These are phyloP conservation scores for Mrakiaceae sp. DNA, from an alignment of 1,284 basidiomycete species.

Conservation along the genomic window DNA sequence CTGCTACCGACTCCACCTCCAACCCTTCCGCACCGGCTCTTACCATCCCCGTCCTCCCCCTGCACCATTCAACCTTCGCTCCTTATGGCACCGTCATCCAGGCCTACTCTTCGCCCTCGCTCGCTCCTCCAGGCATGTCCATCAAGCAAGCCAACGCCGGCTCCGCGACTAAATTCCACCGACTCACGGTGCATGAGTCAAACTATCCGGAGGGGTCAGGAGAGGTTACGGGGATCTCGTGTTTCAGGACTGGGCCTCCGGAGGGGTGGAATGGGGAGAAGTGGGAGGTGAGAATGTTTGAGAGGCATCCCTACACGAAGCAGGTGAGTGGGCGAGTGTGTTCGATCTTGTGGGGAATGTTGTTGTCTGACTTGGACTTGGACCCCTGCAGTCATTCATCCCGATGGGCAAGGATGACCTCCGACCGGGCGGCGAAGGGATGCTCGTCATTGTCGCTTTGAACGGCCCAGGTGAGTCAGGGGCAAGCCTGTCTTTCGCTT, in stretches of 20 bases:
- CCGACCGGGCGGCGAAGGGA: conserved; percentile 9
- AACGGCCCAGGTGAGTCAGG: conserved; percentile 43
- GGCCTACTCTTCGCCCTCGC: conserved; percentile 40
- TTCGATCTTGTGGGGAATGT: not conserved
- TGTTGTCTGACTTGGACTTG: not conserved
- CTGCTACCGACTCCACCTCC: not conserved
- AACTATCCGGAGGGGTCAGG: conserved; percentile 48
- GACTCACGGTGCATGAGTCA: conserved; percentile 54
- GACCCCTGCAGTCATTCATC: conserved; percentile 53
- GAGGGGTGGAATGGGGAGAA: conserved; percentile 22
- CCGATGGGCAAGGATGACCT: conserved; percentile 54
- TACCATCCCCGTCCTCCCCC: conserved; percentile 53
- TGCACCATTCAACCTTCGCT: conserved; percentile 72
- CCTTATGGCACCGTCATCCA: conserved; percentile 81
- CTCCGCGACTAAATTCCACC: conserved; percentile 80
- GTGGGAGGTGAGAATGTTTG: conserved; percentile 34
- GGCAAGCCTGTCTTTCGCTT: not conserved
- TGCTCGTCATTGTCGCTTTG: conserved; percentile 66
- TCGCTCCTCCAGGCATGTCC: conserved; percentile 42
- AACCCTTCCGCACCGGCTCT: conserved; percentile 21
- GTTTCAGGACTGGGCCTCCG: conserved; percentile 53
- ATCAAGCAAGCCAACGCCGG: conserved; percentile 75
- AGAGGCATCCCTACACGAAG: conserved; percentile 45
- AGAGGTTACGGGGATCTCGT: conserved; percentile 49
- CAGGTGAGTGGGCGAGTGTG: conserved; percentile 19